Evolutionary conservation across 2,329 filamentous ascomycete species (phyloP).

Genomic region (Calonectria pteridis): DNA sequence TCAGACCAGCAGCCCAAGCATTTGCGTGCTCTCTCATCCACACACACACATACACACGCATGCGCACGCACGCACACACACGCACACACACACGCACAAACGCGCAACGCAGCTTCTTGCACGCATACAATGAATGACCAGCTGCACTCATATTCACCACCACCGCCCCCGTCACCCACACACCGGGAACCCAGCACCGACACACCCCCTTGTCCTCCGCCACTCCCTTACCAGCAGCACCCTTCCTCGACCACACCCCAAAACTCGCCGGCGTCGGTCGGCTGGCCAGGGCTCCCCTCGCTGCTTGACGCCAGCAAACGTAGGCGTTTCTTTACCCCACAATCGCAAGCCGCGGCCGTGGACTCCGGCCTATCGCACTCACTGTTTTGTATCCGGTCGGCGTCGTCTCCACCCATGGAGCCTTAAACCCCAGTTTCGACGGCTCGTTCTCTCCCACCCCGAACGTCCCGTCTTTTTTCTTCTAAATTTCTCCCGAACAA

Average conservation of each 20-base stretch:
- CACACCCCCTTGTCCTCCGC: slow-evolving; percentile 17
- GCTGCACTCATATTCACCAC: not conserved
- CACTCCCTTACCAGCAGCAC: slow-evolving; percentile 8
- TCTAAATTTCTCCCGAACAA: slow-evolving; percentile 40
- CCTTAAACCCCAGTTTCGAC: slow-evolving; percentile 46
- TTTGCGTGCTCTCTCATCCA: not conserved
- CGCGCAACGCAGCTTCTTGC: not conserved
- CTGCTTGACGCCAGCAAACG: slow-evolving; percentile 31
- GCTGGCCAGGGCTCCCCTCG: slow-evolving; percentile 20
- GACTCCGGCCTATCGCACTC: slow-evolving; percentile 41
- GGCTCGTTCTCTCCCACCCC: slow-evolving; percentile 39
- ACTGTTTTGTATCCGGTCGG: slow-evolving; percentile 36
- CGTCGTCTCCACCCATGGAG: slow-evolving; percentile 38
- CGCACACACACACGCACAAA: slow-evolving; percentile 8
- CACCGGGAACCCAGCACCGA: not conserved
- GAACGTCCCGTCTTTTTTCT: slow-evolving; percentile 31
- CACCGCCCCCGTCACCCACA: not conserved
- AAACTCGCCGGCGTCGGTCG: slow-evolving; percentile 7
- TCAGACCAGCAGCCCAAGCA: not conserved
- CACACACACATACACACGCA: not conserved
- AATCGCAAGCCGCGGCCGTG: slow-evolving; percentile 41
- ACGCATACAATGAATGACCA: slow-evolving; percentile 6
- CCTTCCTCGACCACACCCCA: slow-evolving; percentile 12
- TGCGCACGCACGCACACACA: not conserved
- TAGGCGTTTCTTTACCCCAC: slow-evolving; percentile 44